phyloP scores from a whole-genome alignment of 1,139 yeast genomes.

The Entelexis paramagnoliae region DNA sequence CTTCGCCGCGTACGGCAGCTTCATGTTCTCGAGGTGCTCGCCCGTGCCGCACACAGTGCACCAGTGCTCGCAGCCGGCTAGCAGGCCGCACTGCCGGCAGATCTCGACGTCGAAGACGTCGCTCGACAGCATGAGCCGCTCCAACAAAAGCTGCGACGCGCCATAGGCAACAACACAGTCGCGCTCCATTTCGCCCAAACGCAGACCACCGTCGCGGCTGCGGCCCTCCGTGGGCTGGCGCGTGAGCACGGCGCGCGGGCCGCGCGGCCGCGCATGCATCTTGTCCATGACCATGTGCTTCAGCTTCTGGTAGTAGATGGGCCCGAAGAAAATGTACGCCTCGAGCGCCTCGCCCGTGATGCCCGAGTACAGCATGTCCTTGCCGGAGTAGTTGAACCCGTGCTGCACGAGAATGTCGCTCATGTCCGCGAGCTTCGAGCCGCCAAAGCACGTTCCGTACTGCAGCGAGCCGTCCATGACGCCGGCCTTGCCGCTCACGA shows the following conservation, averaged over 20 bases:
- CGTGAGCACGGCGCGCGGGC: constrained; percentile 95
- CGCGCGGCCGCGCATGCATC: constrained; percentile 99
- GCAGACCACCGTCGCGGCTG: constrained; percentile 96
- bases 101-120: constrained; percentile 97
- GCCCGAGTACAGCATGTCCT: constrained; percentile 97
- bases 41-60: constrained; percentile 89
- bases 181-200: constrained; percentile 99
- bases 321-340: constrained; percentile 97
- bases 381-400: constrained; percentile 92
- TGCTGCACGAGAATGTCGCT: constrained; percentile 80
- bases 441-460: constrained; percentile 98
- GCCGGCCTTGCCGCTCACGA: constrained; percentile 95
- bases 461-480: constrained; percentile 84
- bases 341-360: constrained; percentile 95
- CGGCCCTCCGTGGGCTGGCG: constrained; percentile 99
- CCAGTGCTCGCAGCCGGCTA: constrained; percentile 92
- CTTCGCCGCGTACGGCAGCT: constrained; percentile 96
- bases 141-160: constrained; percentile 87
- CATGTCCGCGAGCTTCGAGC: constrained; percentile 91
- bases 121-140: constrained; percentile 90
- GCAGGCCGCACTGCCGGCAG: constrained; percentile 90
- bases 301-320: constrained; percentile 92
- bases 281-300: constrained; percentile 98
- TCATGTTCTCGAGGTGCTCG: constrained; percentile 81
- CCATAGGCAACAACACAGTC: constrained; percentile 99